Evolutionary conservation across 1,284 basidiomycete genomes (phyloP), one percentile per base, ranked within the genome.

Genomic region (Ustilago xerochloae): DNA sequence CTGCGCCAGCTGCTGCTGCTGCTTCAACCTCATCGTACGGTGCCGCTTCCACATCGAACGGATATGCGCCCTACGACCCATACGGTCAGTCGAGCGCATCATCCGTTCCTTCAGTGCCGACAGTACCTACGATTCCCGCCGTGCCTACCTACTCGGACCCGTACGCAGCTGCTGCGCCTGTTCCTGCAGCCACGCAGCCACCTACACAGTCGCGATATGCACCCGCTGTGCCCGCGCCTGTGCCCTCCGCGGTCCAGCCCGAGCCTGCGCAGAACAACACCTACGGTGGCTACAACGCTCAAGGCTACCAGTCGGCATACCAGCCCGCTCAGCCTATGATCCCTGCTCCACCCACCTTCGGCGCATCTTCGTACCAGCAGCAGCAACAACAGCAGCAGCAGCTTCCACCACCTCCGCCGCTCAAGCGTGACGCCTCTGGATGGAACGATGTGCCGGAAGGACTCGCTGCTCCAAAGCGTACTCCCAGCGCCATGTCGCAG

Each of bases 391-490:
- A 63, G 64, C 63, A 65, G 63, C 62, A 63, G 35, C 28, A 29
- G 30, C 77, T 82, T 3, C 83, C 84, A 8, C 85, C 86, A 3
- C 86, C 84, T 2, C 77, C 86, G 3, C 87, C 86, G 5, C 80
- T 86, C 24, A 90, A 90, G 74, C 88, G 89, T 33, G 85, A 86
- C 41, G 91, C 91, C 65, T 90, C 90, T 10, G 93, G 93, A 0
- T 98, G 94, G 94, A 98, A 98, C 81, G 95, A 98, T 80, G 90
- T 92, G 0, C 93, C 93, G 2, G 85, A 57, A 26, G 63, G 68
- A 6, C 52, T 71, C 2, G 38, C 57, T 28, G 75, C 74, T 10
- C 75, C 81, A 24, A 86, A 88, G 51, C 76, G 78, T 20, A 74
- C 78, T 12, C 56, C 75, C 10, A 78, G 75, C 38, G 79, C 79